Evolutionary conservation across 2,329 filamentous ascomycete species (phyloP).

Genomic region (Neofusicoccum umdonicola): DNA sequence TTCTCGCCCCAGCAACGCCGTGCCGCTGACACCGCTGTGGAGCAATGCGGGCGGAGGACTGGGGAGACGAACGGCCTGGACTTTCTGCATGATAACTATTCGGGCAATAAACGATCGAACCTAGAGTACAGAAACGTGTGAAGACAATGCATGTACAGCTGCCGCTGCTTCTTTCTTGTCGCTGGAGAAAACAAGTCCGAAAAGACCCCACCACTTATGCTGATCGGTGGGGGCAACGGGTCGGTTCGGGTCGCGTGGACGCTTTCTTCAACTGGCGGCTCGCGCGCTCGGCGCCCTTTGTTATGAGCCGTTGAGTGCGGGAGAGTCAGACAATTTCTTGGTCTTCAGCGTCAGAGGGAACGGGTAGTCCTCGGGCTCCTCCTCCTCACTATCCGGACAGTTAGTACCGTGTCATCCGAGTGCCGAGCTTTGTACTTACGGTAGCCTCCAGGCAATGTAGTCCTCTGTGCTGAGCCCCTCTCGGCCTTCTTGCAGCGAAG

Average conservation of each 20-base stretch:
- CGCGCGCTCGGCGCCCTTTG: not conserved
- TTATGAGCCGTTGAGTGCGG: slow-evolving; percentile 30
- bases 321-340: slow-evolving; percentile 36
- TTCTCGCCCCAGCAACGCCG: not conserved
- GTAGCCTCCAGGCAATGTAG: slow-evolving; percentile 96
- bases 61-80: not conserved
- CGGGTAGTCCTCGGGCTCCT: slow-evolving; percentile 78
- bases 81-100: slow-evolving; percentile 9
- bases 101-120: slow-evolving; percentile 12
- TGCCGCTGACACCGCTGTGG: not conserved
- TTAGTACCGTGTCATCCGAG: slow-evolving; percentile 27
- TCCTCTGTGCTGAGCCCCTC: slow-evolving; percentile 95
- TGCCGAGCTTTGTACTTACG: slow-evolving; percentile 62
- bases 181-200: slow-evolving; percentile 9
- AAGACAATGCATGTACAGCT: slow-evolving; percentile 16
- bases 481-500: slow-evolving; percentile 87
- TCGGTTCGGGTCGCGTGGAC: slow-evolving; percentile 4
- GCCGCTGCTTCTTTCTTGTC: not conserved
- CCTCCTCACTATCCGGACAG: slow-evolving; percentile 68
- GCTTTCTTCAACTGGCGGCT: slow-evolving; percentile 15
- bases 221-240: slow-evolving; percentile 4
- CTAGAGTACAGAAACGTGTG: slow-evolving; percentile 15
- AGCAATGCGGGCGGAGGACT: not conserved
- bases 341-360: slow-evolving; percentile 66
- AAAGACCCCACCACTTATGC: not conserved